Conservation (phyloP, 2,329 filamentous ascomycete genomes). For the Mariannaea sp. region DNA sequence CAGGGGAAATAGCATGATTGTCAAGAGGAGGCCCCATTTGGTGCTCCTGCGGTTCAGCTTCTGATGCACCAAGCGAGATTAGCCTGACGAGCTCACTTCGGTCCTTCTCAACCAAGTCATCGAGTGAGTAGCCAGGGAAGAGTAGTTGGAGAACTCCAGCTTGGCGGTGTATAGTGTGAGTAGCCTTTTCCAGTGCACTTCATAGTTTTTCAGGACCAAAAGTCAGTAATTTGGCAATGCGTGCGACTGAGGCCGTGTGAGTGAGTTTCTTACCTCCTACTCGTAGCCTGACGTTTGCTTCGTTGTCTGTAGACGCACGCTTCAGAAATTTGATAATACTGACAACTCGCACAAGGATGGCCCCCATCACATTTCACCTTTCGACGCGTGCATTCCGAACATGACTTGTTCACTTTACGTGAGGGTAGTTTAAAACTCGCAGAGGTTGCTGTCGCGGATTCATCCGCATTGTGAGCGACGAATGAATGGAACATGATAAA, state of each 20-base stretch:
- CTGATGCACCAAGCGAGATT: neutral
- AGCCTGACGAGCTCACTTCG: constrained; percentile 9
- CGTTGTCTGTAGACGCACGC: constrained; percentile 39
- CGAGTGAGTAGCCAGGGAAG: constrained; percentile 1
- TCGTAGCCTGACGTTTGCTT: constrained; percentile 39
- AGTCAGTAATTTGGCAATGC: neutral
- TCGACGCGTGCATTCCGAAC: constrained; percentile 36
- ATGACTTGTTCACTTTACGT: constrained; percentile 34
- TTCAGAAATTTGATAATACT: constrained; percentile 36
- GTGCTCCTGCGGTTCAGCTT: neutral
- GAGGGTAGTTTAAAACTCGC: constrained; percentile 1
- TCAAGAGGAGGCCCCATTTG: neutral
- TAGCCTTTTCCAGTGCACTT: constrained; percentile 30
- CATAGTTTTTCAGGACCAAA: neutral
- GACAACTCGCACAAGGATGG: constrained; percentile 45
- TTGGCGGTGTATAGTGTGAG: constrained; percentile 10
- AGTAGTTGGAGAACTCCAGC: constrained; percentile 10
- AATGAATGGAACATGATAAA: constrained; percentile 16
- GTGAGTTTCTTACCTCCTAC: constrained; percentile 16
- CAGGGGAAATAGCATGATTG: constrained; percentile 28
- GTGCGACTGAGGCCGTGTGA: neutral
- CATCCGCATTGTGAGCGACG: neutral
- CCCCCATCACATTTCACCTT: constrained; percentile 50
- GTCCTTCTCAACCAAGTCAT: constrained; percentile 10
- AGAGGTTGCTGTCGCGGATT: neutral